These are phyloP conservation scores for Athelia psychrophila DNA, from an alignment of 1,284 basidiomycete species.

Conservation along the genomic window DNA sequence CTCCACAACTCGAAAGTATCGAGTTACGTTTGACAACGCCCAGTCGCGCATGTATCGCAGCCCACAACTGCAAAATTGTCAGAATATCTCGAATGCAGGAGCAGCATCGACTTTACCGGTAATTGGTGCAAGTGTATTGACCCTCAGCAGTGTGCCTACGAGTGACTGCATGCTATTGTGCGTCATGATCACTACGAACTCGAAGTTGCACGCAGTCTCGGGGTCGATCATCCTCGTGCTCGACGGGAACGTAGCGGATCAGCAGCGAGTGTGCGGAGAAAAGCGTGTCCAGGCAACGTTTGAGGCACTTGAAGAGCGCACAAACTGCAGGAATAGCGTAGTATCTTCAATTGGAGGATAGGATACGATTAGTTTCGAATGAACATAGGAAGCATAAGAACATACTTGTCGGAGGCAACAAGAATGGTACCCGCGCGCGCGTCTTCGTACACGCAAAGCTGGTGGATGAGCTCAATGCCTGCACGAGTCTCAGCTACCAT, in stretches of 20 bases:
- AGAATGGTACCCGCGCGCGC: slow-evolving; percentile 74
- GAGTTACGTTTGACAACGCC: slow-evolving; percentile 81
- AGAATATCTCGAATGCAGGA: neutral
- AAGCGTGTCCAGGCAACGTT: slow-evolving; percentile 60
- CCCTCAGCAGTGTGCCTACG: slow-evolving; percentile 75
- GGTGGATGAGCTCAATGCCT: slow-evolving; percentile 79
- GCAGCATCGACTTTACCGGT: slow-evolving; percentile 47
- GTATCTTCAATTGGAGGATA: slow-evolving; percentile 54
- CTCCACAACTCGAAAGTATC: neutral
- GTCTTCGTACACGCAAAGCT: slow-evolving; percentile 75
- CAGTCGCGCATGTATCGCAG: slow-evolving; percentile 74
- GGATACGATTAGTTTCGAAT: neutral
- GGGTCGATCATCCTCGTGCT: slow-evolving; percentile 92
- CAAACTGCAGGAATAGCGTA: slow-evolving; percentile 83
- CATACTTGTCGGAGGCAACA: slow-evolving; percentile 73
- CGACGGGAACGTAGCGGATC: slow-evolving; percentile 77
- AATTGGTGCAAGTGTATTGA: slow-evolving; percentile 82
- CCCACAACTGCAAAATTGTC: slow-evolving; percentile 40
- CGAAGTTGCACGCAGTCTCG: slow-evolving; percentile 83
- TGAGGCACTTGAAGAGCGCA: slow-evolving; percentile 83
- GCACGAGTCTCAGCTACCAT: slow-evolving; percentile 16
- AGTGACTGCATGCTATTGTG: slow-evolving; percentile 62
- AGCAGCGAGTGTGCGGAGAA: slow-evolving; percentile 75
- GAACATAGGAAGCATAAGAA: slow-evolving; percentile 23
- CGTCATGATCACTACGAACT: slow-evolving; percentile 77